phyloP scores from a whole-genome alignment of 352 stramenopile species.

The Bremia lactucae region DNA sequence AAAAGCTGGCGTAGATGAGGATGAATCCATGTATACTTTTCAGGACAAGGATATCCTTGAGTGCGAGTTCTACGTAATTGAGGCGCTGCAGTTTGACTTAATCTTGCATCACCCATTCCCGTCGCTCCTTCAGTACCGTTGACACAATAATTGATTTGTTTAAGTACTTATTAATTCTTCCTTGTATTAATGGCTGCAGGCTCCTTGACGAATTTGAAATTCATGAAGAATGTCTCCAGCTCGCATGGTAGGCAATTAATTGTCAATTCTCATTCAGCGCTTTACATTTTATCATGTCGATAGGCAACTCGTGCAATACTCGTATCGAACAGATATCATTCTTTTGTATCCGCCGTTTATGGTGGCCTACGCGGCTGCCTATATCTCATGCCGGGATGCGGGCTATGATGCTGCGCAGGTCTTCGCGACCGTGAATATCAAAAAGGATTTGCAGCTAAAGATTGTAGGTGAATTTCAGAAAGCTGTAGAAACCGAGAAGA shows the following conservation, averaged over 20 bases:
- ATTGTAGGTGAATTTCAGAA: constrained; percentile 69
- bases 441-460: constrained; percentile 70
- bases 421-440: constrained; percentile 74
- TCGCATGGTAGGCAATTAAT: constrained; percentile 45
- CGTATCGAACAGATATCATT: constrained; percentile 83
- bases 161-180: background rate
- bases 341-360: constrained; percentile 79
- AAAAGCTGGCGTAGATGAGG: constrained; percentile 68
- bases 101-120: constrained; percentile 83
- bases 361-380: constrained; percentile 74
- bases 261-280: background rate
- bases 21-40: constrained; percentile 83
- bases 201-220: constrained; percentile 80
- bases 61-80: constrained; percentile 86
- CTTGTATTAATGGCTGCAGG: constrained; percentile 14
- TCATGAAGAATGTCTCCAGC: constrained; percentile 77
- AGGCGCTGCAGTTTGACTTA: constrained; percentile 81
- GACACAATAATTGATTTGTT: background rate
- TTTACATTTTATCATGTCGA: background rate
- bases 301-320: constrained; percentile 82
- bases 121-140: constrained; percentile 59
- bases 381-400: constrained; percentile 67
- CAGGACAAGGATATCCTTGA: constrained; percentile 86
- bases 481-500: constrained; percentile 68
- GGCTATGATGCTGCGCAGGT: constrained; percentile 70